phyloP scores from a whole-genome alignment of 1,284 basidiomycete species.

The Heliocybe sulcata region DNA sequence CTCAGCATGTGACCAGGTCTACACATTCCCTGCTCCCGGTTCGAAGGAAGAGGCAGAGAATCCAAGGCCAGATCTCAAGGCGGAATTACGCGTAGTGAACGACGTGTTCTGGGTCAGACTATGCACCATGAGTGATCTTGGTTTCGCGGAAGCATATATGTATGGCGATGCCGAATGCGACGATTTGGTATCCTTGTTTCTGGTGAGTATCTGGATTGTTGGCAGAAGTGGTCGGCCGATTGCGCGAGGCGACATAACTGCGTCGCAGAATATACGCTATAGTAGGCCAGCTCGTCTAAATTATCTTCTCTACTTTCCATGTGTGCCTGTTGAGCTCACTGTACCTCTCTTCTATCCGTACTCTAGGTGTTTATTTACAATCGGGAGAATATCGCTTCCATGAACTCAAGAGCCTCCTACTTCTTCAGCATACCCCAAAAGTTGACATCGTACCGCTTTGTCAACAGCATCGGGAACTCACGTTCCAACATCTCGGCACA shows the following conservation, averaged over 20 bases:
- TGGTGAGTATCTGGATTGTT: too few relatives aligned
- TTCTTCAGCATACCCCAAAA: slow-evolving; percentile 51
- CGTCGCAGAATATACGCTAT: too few relatives aligned
- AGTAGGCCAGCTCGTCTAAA: too few relatives aligned
- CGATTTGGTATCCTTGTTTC: slow-evolving; percentile 56
- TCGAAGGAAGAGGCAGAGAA: slow-evolving; percentile 7
- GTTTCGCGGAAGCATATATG: slow-evolving; percentile 74
- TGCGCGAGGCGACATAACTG: too few relatives aligned
- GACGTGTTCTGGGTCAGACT: slow-evolving; percentile 66
- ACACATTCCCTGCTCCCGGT: slow-evolving; percentile 34
- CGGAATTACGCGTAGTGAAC: slow-evolving; percentile 49
- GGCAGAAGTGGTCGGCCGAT: too few relatives aligned
- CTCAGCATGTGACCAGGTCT: slow-evolving; percentile 33
- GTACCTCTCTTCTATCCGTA: background rate
- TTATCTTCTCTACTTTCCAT: background rate
- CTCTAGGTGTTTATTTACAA: slow-evolving; percentile 63
- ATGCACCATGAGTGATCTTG: slow-evolving; percentile 52
- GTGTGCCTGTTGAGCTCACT: background rate
- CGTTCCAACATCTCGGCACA: slow-evolving; percentile 70
- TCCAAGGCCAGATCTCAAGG: slow-evolving; percentile 20
- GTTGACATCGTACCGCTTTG: slow-evolving; percentile 51
- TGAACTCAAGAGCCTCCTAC: slow-evolving; percentile 40
- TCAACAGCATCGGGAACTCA: slow-evolving; percentile 56
- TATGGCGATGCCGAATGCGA: slow-evolving; percentile 63
- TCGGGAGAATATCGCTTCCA: slow-evolving; percentile 38